Percentiles rank a stretch among this genome's conserved stretches.
Conservation (phyloP, 345 rosid genomes). For the Punica granatum region DNA sequence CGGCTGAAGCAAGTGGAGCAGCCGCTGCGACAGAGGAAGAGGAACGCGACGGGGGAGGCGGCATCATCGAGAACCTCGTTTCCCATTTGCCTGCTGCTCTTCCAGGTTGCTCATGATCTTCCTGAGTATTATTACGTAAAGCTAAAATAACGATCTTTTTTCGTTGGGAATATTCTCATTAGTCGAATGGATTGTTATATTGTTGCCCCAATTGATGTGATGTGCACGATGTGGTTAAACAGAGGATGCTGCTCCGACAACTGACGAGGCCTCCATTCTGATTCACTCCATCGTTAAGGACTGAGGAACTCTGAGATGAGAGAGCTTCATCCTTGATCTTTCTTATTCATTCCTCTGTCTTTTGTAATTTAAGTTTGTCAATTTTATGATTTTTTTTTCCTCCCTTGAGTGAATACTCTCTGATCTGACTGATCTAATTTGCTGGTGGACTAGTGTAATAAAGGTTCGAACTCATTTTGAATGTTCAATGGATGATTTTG, state of each 20-base stretch:
- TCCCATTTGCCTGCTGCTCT: constrained; percentile 51
- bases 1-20: background rate
- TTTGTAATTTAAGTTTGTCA: background rate
- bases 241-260: constrained; percentile 55
- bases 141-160: too few species aligned
- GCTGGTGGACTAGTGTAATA: too few species aligned
- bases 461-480: too few species aligned
- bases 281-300: constrained; percentile 60
- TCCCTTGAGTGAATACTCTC: too few species aligned
- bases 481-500: too few species aligned
- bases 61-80: constrained; percentile 45
- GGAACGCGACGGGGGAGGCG: constrained; percentile 8
- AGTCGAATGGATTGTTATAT: too few species aligned
- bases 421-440: too few species aligned
- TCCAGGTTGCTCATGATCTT: constrained; percentile 23
- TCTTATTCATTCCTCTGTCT: background rate
- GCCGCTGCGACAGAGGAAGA: constrained; percentile 12
- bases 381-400: background rate
- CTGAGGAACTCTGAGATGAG: constrained; percentile 9
- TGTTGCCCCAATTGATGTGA: too few species aligned
- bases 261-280: constrained; percentile 61
- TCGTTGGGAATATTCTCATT: too few species aligned
- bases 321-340: background rate
- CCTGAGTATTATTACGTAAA: too few species aligned
- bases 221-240: constrained; percentile 4